These are phyloP conservation scores for Linnemannia schmuckeri DNA, from an alignment of 192 early-diverging fungal species.

Conservation along the genomic window DNA sequence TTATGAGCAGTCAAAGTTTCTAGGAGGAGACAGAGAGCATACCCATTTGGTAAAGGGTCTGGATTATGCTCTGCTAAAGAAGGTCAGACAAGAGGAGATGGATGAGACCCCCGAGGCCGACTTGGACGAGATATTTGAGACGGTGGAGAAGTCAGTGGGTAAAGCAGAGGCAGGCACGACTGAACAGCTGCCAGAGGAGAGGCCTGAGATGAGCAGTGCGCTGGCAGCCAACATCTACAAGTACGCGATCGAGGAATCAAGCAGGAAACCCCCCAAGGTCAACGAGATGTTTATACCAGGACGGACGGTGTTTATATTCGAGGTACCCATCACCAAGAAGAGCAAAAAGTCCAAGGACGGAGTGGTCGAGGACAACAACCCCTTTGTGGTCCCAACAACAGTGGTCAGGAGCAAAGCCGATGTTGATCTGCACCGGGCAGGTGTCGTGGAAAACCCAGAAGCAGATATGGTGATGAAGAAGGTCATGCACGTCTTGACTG, in stretches of 20 bases:
- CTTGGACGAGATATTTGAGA: conserved; percentile 57
- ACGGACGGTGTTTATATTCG: conserved; percentile 82
- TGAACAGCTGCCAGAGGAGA: conserved; percentile 30
- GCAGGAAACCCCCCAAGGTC: conserved; percentile 55
- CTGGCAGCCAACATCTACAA: conserved; percentile 66
- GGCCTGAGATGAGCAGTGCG: conserved; percentile 54
- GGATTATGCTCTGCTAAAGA: conserved; percentile 86
- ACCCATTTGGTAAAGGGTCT: conserved; percentile 96
- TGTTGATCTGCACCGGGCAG: conserved; percentile 51
- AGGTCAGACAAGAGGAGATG: conserved; percentile 72
- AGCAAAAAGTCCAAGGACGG: conserved; percentile 57
- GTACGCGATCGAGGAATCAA: conserved; percentile 53
- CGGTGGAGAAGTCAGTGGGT: conserved; percentile 59
- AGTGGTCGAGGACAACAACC: conserved; percentile 56
- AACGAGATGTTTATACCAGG: conserved; percentile 85
- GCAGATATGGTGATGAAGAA: conserved; percentile 81
- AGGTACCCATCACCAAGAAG: conserved; percentile 58
- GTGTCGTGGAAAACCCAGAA: conserved; percentile 63
- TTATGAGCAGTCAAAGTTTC: conserved; percentile 88
- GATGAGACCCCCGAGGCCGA: conserved; percentile 59
- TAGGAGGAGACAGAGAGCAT: conserved; percentile 88
- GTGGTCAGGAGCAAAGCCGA: conserved; percentile 85
- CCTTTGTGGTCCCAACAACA: conserved; percentile 76
- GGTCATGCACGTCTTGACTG: conserved; percentile 72
- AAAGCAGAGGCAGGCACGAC: conserved; percentile 15